Evolutionary conservation across 2,329 filamentous ascomycete genomes (phyloP), one percentile per base, ranked within the genome.

Genomic region (Paracoccidioides brasiliensis): DNA sequence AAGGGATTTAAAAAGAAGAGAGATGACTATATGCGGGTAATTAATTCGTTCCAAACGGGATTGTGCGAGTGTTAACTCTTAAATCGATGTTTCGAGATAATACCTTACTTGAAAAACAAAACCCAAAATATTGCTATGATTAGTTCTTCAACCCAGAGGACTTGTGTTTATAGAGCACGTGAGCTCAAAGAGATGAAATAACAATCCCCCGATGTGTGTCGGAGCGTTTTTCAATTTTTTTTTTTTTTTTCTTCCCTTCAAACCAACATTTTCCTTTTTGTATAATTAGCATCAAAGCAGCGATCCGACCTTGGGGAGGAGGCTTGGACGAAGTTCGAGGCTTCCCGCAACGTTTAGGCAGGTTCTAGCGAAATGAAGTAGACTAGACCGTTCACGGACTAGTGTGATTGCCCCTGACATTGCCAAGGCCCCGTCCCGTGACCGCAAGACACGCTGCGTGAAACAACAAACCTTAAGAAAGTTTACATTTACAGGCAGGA

Each of bases 371-470:
- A 46, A 53, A 10, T 28, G 42, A 40, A 28, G 55, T 22, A 42
- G 28, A 14, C 53, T 55, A 55, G 35, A 4, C 45, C 40, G 12
- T 8, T 12, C 51, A 3, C 1, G 38, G 38, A 30, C 33, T 51
- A 55, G 54, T 38, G 53, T 14, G 0, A 5, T 12, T 41, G 43
- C 53, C 53, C 53, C 45, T 53, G 52, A 53, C 52, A 53, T 35
- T 10, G 10, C 52, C 42, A 40, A 45, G 33, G 32, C 28, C 28
- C 52, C 7, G 28, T 56, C 58, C 54, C 55, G 55, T 61, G 58
- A 61, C 54, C 52, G 54, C 44, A 58, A 38, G 43, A 61, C 59
- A 61, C 58, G 56, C 58, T 55, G 58, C 59, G 58, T 61, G 50
- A 38, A 57, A 30, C 56, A 57, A 62, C 60, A 57, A 57, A 44